Conservation (phyloP, 345 rosid species). For the Eucalyptus polybractea region DNA sequence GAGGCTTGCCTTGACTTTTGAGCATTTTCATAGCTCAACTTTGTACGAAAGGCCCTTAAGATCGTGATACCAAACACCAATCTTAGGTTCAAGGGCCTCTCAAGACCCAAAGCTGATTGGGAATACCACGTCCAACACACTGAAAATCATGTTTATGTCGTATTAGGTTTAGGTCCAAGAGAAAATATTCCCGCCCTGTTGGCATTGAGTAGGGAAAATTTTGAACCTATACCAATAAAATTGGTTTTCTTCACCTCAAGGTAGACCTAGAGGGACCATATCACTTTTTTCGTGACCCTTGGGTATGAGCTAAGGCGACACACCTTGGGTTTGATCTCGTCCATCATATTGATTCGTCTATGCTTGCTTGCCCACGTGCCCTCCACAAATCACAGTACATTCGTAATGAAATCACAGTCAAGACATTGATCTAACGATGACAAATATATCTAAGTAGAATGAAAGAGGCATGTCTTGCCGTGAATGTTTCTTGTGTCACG, state of each 20-base stretch:
- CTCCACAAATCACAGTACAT: not conserved
- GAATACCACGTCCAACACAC: not conserved
- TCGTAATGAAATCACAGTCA: not conserved
- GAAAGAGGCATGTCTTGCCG: not conserved
- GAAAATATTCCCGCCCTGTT: not conserved
- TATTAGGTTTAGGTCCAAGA: not conserved
- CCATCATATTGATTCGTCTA: not conserved
- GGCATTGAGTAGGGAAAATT: not conserved
- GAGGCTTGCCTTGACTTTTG: not conserved
- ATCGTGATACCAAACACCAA: not conserved
- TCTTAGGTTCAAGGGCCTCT: not conserved
- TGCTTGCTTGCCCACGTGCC: not conserved
- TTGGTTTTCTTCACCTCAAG: not conserved
- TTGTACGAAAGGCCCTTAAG: not conserved
- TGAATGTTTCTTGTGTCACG: not conserved
- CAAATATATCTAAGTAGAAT: not conserved
- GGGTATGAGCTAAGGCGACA: not conserved
- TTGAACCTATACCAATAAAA: not conserved
- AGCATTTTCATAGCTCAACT: not conserved
- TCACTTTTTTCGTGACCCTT: not conserved
- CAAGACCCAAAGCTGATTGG: not conserved
- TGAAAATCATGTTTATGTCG: not conserved
- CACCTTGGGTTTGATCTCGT: not conserved
- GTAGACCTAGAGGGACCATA: not conserved
- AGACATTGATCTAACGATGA: not conserved